A percentile compares a stretch with the other conserved stretches of the same genome.
Evolutionary conservation across 2,329 filamentous ascomycete genomes (phyloP).

Genomic region (Plectosphaerella plurivora): DNA sequence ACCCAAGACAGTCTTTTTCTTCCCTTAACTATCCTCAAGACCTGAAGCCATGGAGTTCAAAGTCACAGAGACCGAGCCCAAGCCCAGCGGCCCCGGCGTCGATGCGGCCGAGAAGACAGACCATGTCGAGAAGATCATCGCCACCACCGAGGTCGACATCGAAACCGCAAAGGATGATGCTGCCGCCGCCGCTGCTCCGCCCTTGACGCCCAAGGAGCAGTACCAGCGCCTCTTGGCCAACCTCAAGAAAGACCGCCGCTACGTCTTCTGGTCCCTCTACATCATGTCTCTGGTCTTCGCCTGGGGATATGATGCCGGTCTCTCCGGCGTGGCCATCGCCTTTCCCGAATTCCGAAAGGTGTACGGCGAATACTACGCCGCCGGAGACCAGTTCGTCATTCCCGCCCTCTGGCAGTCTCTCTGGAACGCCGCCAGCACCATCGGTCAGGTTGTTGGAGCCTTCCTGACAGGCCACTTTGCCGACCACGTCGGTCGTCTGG

Average conservation of each 20-base stretch:
- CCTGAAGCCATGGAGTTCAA: not conserved
- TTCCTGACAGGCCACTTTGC: constrained; percentile 20
- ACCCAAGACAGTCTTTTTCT: not conserved
- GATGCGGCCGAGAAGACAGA: not conserved
- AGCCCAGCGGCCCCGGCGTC: not conserved
- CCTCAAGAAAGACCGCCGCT: constrained; percentile 20
- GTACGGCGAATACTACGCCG: constrained; percentile 25
- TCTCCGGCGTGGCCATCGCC: constrained; percentile 27
- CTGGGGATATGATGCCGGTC: constrained; percentile 29
- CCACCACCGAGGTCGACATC: not conserved
- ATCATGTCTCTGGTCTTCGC: constrained; percentile 27
- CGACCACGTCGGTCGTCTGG: constrained; percentile 15
- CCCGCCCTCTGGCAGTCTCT: constrained; percentile 30
- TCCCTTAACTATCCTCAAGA: not conserved
- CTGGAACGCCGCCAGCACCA: constrained; percentile 30
- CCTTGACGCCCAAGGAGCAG: constrained; percentile 19
- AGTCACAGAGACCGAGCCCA: not conserved
- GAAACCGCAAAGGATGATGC: not conserved
- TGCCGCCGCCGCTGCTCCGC: constrained; percentile 4
- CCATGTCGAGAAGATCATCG: constrained; percentile 4
- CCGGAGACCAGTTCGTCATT: constrained; percentile 23
- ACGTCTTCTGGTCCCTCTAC: constrained; percentile 21
- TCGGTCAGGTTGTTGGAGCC: constrained; percentile 22
- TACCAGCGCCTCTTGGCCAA: constrained; percentile 20
- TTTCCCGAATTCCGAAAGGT: constrained; percentile 27